These are phyloP conservation scores for Tetradesmus obliquus DNA, from an alignment of 139 green algal species.

Conservation along the genomic window DNA sequence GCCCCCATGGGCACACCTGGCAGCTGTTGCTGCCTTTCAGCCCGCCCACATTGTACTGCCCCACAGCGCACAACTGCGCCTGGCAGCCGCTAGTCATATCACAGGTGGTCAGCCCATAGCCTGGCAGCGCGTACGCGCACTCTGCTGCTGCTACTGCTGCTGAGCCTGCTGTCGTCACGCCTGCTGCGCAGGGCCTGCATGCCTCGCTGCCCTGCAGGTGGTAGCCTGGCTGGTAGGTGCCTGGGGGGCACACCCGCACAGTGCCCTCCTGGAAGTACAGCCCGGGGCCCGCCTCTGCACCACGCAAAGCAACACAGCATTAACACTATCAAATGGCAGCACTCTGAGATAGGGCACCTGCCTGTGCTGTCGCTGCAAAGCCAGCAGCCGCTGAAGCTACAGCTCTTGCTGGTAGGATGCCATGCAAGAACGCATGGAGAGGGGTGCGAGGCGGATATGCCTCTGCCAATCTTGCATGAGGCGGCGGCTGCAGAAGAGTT, in stretches of 20 bases:
- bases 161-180: slow-evolving; percentile 4
- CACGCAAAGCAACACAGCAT: too few species aligned
- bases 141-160: slow-evolving; percentile 10
- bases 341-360: background rate
- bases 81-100: background rate
- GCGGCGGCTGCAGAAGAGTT: too few species aligned
- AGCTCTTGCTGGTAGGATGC: too few species aligned
- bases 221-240: slow-evolving; percentile 14
- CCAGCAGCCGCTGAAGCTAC: too few species aligned
- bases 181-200: background rate
- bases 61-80: background rate
- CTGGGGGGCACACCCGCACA: background rate
- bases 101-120: slow-evolving; percentile 1
- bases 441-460: too few species aligned
- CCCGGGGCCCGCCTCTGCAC: background rate
- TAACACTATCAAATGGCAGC: background rate
- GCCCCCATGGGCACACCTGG: background rate
- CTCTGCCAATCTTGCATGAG: too few species aligned
- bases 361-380: too few species aligned
- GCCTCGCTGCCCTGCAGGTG: background rate
- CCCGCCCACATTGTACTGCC: slow-evolving; percentile 10
- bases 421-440: too few species aligned
- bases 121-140: background rate
- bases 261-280: background rate
- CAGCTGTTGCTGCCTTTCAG: slow-evolving; percentile 18